Evolutionary conservation across 371 early-diverging fungal genomes (phyloP).

Genomic region (Mucor ambiguus): DNA sequence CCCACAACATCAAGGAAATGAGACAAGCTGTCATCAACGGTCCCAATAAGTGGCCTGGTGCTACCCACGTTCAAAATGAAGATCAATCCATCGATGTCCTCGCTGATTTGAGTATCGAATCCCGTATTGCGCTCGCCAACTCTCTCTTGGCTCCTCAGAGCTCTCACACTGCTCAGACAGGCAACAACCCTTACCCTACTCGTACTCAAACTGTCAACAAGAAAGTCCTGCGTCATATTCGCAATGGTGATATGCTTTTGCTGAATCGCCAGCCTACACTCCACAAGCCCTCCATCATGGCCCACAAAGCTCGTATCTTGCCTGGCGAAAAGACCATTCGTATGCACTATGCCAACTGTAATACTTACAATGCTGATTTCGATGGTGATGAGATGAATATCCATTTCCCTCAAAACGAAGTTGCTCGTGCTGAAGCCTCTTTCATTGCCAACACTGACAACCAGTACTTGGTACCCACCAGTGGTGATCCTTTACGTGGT

Average conservation of each 20-base stretch:
- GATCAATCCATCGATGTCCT: conserved; percentile 87
- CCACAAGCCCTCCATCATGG: conserved; percentile 99
- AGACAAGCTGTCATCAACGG: conserved; percentile 98
- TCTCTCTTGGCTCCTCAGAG: conserved; percentile 90
- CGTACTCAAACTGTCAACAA: conserved; percentile 82
- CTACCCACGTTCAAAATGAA: conserved; percentile 92
- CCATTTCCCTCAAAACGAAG: conserved; percentile 99
- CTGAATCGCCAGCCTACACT: conserved; percentile 99
- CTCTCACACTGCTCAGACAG: conserved; percentile 47
- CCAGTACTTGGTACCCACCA: conserved; percentile 98
- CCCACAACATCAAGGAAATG: conserved; percentile 92
- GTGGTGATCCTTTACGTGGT: conserved; percentile 98
- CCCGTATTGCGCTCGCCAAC: conserved; percentile 95
- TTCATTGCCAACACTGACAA: conserved; percentile 95
- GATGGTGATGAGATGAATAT: conserved; percentile 99
- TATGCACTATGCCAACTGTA: conserved; percentile 99
- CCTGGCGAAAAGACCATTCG: conserved; percentile 97
- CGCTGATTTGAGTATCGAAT: conserved; percentile 76
- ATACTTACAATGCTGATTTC: conserved; percentile 99
- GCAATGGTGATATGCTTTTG: conserved; percentile 97
- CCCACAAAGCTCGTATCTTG: conserved; percentile 96
- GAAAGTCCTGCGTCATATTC: conserved; percentile 96
- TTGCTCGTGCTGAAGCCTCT: conserved; percentile 95
- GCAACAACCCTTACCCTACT: conserved; percentile 58
- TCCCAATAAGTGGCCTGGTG: conserved; percentile 98